These are phyloP conservation scores for Aureobasidium lini DNA, from an alignment of 2,329 filamentous ascomycete species.

Conservation along the genomic window DNA sequence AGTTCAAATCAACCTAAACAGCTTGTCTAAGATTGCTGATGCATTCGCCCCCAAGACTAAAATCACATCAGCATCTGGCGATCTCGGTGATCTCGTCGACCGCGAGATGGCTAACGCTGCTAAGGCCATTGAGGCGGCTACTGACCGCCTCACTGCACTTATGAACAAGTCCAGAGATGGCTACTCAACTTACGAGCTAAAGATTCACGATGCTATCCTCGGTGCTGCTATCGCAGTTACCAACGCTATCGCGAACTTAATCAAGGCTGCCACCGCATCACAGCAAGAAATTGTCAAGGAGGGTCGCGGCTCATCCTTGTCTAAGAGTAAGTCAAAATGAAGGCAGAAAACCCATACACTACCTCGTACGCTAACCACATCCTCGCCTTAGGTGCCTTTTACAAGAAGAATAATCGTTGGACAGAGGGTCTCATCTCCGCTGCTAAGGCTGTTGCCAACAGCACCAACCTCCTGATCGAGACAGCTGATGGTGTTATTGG, in stretches of 20 bases:
- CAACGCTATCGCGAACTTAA: slow-evolving; percentile 84
- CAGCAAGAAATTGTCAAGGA: slow-evolving; percentile 96
- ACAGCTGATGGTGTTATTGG: slow-evolving; percentile 94
- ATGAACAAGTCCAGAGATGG: slow-evolving; percentile 95
- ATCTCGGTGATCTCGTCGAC: slow-evolving; percentile 89
- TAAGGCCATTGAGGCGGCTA: slow-evolving; percentile 88
- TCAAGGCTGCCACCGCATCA: slow-evolving; percentile 86
- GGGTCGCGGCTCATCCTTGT: slow-evolving; percentile 66
- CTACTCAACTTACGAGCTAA: slow-evolving; percentile 92
- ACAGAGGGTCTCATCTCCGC: slow-evolving; percentile 96
- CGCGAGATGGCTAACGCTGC: slow-evolving; percentile 86
- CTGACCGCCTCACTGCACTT: slow-evolving; percentile 79
- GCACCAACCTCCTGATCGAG: slow-evolving; percentile 94
- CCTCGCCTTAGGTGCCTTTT: slow-evolving; percentile 49
- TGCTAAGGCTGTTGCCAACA: slow-evolving; percentile 87
- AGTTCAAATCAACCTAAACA: slow-evolving; percentile 87
- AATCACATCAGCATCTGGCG: slow-evolving; percentile 68
- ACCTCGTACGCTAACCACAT: background rate
- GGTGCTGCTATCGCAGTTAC: slow-evolving; percentile 91
- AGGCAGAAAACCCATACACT: too few relatives aligned
- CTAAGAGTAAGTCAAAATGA: slow-evolving; percentile 36
- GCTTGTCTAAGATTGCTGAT: slow-evolving; percentile 87
- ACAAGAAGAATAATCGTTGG: slow-evolving; percentile 99
- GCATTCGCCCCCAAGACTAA: slow-evolving; percentile 85
- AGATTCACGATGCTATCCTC: slow-evolving; percentile 90